Evolutionary conservation across 2,329 filamentous ascomycete species (phyloP).

Genomic region (Colletotrichum sp.): DNA sequence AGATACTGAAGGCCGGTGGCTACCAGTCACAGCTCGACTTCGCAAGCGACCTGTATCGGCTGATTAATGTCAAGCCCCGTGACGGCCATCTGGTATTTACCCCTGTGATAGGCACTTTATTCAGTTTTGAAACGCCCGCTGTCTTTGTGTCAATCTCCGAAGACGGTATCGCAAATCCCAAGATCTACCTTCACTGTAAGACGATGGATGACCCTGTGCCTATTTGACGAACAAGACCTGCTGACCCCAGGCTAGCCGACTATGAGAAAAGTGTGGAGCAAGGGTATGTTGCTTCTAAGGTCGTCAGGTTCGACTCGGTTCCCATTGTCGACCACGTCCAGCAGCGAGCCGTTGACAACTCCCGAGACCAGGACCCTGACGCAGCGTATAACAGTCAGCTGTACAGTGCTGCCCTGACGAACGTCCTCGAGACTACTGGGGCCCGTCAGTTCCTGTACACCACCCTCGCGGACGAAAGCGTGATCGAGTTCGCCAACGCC

Average conservation of each 20-base stretch:
- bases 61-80: constrained; percentile 14
- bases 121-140: neutral
- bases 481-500: constrained; percentile 20
- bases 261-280: constrained; percentile 2
- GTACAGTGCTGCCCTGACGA: neutral
- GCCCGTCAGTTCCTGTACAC: neutral
- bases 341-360: constrained; percentile 17
- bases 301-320: neutral
- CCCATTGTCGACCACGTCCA: constrained; percentile 11
- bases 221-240: neutral
- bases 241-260: neutral
- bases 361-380: constrained; percentile 22
- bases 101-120: constrained; percentile 12
- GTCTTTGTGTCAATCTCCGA: constrained; percentile 22
- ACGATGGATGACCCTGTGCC: neutral
- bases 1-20: constrained; percentile 1
- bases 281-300: constrained; percentile 1
- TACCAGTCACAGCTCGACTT: constrained; percentile 24
- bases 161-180: constrained; percentile 15
- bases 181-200: constrained; percentile 17
- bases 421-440: neutral
- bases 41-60: constrained; percentile 20
- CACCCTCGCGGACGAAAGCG: constrained; percentile 9
- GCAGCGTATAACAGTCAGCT: constrained; percentile 21
- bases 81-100: constrained; percentile 22